A percentile compares a stretch with the other conserved stretches of the same genome.
These are phyloP conservation scores for Lagenidium giganteum DNA, from an alignment of 352 stramenopile species.

Conservation along the genomic window DNA sequence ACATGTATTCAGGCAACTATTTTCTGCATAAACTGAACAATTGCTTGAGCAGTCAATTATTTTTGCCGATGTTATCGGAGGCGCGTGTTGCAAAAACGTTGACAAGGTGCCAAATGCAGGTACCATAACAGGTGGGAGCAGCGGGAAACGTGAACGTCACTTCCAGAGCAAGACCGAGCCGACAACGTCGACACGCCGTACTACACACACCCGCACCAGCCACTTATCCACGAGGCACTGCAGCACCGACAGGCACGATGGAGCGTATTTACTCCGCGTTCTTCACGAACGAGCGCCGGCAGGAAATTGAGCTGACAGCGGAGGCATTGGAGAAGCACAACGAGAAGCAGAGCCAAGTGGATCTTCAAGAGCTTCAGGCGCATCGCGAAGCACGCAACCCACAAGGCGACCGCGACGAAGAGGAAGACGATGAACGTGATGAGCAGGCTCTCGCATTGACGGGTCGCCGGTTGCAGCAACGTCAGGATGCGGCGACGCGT, in stretches of 20 bases:
- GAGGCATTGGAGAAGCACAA: slow-evolving; percentile 66
- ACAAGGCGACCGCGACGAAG: not conserved
- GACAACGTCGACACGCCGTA: no score
- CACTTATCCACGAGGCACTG: no score
- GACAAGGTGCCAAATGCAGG: no score
- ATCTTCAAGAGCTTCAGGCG: not conserved
- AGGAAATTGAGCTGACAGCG: slow-evolving; percentile 45
- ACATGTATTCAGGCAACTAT: no score
- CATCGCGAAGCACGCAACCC: not conserved
- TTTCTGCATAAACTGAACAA: no score
- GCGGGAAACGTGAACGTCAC: no score
- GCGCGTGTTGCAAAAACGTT: no score
- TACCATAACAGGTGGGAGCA: no score
- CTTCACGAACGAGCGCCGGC: slow-evolving; percentile 50
- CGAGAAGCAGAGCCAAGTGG: slow-evolving; percentile 20
- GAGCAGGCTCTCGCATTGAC: not conserved
- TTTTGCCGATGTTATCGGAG: no score
- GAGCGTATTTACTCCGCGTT: slow-evolving; percentile 87
- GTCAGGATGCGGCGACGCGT: slow-evolving; percentile 23
- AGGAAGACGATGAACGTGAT: not conserved
- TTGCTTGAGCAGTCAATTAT: no score
- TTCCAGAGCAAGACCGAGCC: no score
- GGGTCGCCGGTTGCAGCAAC: slow-evolving; percentile 8
- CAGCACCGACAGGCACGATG: slow-evolving; percentile 47
- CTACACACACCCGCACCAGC: no score